These are phyloP conservation scores for Plasmodium cynomolgi DNA, from an alignment of 169 alveolate species.

Conservation along the genomic window DNA sequence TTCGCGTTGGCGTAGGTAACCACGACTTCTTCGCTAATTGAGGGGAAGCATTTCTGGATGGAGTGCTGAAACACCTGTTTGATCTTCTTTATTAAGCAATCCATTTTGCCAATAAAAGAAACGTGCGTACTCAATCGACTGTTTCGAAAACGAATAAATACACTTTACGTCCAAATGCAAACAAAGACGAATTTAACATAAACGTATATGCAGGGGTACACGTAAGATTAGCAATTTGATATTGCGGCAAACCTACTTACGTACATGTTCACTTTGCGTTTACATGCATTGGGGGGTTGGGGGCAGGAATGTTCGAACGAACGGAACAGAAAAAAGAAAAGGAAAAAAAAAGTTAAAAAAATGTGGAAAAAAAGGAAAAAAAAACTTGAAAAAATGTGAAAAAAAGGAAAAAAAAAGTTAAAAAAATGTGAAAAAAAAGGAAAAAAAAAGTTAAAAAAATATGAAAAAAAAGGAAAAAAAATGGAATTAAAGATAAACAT, in stretches of 20 bases:
- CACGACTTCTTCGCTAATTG: constrained; percentile 54
- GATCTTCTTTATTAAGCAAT: constrained; percentile 57
- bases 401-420: not conserved
- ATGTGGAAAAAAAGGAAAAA: not conserved
- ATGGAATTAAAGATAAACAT: not conserved
- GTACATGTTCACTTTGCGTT: not conserved
- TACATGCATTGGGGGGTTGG: not conserved
- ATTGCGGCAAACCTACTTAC: not conserved
- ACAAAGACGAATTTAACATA: not conserved
- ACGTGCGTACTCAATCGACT: not conserved
- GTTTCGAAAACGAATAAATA: not conserved
- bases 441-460: not conserved
- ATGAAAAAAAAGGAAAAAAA: not conserved
- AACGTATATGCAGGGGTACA: not conserved
- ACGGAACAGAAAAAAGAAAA: not conserved
- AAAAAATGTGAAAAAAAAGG: not conserved
- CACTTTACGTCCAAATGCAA: not conserved
- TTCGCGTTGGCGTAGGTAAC: constrained; percentile 59
- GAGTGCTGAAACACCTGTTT: constrained; percentile 45
- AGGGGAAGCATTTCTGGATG: constrained; percentile 66
- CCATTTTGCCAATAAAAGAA: constrained; percentile 25
- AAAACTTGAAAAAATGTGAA: not conserved
- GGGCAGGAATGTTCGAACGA: not conserved
- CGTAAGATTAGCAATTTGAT: not conserved
- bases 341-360: not conserved